phyloP scores from a whole-genome alignment of 2,329 filamentous ascomycete genomes.

The Dothistroma pini region DNA sequence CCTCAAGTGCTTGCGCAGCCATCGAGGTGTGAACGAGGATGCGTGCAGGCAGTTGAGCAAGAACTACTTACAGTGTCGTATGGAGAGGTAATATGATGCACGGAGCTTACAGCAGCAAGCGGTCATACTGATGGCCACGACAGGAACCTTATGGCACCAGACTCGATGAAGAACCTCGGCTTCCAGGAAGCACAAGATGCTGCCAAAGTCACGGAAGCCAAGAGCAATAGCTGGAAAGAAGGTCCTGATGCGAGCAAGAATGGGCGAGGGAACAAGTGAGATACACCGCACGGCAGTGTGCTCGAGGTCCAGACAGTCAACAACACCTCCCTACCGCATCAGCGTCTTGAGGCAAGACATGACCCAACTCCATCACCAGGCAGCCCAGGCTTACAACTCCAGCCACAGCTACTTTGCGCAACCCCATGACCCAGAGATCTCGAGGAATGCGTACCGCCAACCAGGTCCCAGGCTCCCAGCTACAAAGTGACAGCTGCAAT shows the following conservation, averaged over 20 bases:
- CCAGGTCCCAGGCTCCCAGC: neutral
- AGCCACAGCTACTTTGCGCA: neutral
- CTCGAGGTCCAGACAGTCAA: neutral
- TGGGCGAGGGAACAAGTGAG: constrained; percentile 3
- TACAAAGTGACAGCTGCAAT: neutral
- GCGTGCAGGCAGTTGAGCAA: constrained; percentile 84
- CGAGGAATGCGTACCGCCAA: neutral
- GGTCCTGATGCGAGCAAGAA: constrained; percentile 7
- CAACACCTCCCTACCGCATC: neutral
- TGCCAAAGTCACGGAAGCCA: neutral
- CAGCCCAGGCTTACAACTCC: neutral
- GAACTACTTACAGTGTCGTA: constrained; percentile 82
- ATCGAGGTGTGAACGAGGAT: constrained; percentile 78
- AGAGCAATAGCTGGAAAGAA: constrained; percentile 9
- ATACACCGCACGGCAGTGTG: neutral
- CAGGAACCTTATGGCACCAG: constrained; percentile 88
- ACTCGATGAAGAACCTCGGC: constrained; percentile 92
- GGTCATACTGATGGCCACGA: too few species aligned
- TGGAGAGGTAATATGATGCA: constrained; percentile 95
- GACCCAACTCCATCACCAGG: neutral
- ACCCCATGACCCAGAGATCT: neutral
- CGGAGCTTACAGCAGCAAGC: too few species aligned
- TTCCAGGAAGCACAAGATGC: constrained; percentile 45
- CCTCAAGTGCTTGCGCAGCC: constrained; percentile 79
- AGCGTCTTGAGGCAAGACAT: neutral